Base-by-base conservation (phyloP, 225 moss, liverwort and hornwort species). In the Climacium dendroides region DNA sequence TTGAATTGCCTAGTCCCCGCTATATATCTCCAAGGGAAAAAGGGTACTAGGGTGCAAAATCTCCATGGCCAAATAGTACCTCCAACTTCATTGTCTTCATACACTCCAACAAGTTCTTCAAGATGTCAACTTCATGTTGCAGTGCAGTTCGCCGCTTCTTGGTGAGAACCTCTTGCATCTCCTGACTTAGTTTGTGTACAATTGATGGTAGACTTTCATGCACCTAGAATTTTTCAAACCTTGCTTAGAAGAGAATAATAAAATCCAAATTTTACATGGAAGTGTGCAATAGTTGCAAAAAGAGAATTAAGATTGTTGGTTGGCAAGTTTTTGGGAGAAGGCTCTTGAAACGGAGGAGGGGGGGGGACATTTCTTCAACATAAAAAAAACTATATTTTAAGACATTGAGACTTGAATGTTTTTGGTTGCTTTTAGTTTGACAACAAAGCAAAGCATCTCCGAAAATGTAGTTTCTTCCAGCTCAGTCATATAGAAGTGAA, bases 301-400 rank as follows among this genome's bases (percentile, higher is more conserved):
- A 13, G 20, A 25, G 14, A 14, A 41, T 41, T 1, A 41, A 0
- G 41, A 70, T 70, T 25, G 25, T 25, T 25, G 41, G 5, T 0
- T 0, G 0, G 1, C 3, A 41, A 39, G 13, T 25, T 24, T 24
- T 4, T 8, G 3, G 0, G 13, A 5, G 7, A 5, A 7, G 3
- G 25, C 5, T 15, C 7, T 25, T 25, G 25, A 41, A 70, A 4
- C 8, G 0, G 8, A 4, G 4, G 15, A 39, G 25, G n/a, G n/a
- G n/a, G n/a, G n/a, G n/a, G n/a, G n/a, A n/a, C n/a, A n/a, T n/a
- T n/a, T n/a, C n/a, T n/a, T n/a, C n/a, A n/a, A n/a, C n/a, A n/a
- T n/a, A n/a, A n/a, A n/a, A 2, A 37, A 67, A 39, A 37, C 13
- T 39, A 24, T 25, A 25, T 37, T n/a, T 70, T 70, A 39, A 70